These are phyloP conservation scores for Pestalotiopsis sp. DNA, from an alignment of 2,329 filamentous ascomycete genomes.

Conservation along the genomic window DNA sequence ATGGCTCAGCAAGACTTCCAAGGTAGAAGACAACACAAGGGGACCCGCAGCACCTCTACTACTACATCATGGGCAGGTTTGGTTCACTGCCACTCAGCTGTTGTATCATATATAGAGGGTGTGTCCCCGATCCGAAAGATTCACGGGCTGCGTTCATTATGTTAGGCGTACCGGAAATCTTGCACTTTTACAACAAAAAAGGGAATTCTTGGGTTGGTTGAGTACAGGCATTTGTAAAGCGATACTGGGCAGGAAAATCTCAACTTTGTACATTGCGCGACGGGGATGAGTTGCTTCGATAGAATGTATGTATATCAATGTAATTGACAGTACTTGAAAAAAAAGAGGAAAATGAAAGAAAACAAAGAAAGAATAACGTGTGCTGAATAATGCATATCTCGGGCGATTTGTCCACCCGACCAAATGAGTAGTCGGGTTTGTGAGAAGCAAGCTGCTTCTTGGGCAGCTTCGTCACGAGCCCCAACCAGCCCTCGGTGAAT, in stretches of 20 bases:
- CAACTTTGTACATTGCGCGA: conserved; percentile 2
- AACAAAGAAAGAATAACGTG: too few relatives aligned
- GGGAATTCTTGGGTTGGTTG: not conserved
- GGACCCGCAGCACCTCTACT: not conserved
- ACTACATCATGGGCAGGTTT: not conserved
- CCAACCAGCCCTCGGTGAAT: too few relatives aligned
- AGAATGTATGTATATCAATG: not conserved
- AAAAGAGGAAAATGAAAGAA: not conserved
- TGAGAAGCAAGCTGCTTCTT: too few relatives aligned
- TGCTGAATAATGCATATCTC: too few relatives aligned
- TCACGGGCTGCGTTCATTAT: not conserved
- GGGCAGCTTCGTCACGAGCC: too few relatives aligned
- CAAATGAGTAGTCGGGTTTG: too few relatives aligned
- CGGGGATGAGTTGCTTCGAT: not conserved
- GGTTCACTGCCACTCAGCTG: not conserved
- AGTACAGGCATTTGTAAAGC: not conserved
- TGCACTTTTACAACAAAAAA: not conserved
- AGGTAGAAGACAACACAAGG: not conserved
- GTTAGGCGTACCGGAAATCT: not conserved
- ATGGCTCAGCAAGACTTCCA: not conserved
- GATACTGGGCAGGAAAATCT: conserved; percentile 3
- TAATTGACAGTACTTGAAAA: not conserved
- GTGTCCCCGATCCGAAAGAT: not conserved
- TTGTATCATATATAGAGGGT: not conserved
- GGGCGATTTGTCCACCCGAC: too few relatives aligned